Percentiles rank a stretch among this genome's conserved stretches.
phyloP scores from a whole-genome alignment of 768 basidiomycete genomes.

The Hydnomerulius pinastri region DNA sequence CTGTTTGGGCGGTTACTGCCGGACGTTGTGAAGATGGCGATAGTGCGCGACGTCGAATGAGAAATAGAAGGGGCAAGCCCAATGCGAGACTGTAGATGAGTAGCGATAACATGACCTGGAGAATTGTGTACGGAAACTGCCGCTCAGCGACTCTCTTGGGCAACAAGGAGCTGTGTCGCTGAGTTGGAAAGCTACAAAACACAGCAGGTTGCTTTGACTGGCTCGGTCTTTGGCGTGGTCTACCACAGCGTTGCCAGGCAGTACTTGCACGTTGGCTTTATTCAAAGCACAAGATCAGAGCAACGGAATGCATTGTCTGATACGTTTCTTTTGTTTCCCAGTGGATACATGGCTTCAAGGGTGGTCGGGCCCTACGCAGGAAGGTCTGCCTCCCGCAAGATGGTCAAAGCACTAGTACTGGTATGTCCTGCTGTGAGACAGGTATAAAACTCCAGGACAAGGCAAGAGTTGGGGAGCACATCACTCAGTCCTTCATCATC shows the following conservation, averaged over 20 bases:
- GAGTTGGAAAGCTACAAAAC: background rate
- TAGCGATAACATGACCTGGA: constrained; percentile 18
- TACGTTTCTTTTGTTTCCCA: background rate
- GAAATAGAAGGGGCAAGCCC: constrained; percentile 31
- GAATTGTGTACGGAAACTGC: constrained; percentile 14
- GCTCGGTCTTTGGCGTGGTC: too few relatives aligned
- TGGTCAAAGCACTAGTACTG: too few relatives aligned
- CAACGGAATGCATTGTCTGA: too few relatives aligned
- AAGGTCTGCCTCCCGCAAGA: background rate
- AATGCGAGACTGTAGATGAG: constrained; percentile 35
- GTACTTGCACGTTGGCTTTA: too few relatives aligned
- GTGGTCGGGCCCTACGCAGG: too few relatives aligned
- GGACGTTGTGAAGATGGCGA: constrained; percentile 7
- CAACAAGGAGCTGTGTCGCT: background rate
- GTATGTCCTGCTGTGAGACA: background rate
- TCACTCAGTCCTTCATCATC: background rate
- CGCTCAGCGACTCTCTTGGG: constrained; percentile 4
- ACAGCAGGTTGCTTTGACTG: too few relatives aligned
- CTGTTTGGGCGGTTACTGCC: constrained; percentile 14
- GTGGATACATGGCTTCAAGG: too few relatives aligned
- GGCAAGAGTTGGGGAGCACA: background rate
- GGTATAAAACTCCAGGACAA: background rate
- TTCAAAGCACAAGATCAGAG: too few relatives aligned
- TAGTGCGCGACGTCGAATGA: constrained; percentile 20
- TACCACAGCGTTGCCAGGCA: background rate